Percentiles rank a stretch among this genome's conserved stretches.
These are phyloP conservation scores for Pichia sp. DNA, from an alignment of 1,139 yeast genomes.

Conservation along the genomic window DNA sequence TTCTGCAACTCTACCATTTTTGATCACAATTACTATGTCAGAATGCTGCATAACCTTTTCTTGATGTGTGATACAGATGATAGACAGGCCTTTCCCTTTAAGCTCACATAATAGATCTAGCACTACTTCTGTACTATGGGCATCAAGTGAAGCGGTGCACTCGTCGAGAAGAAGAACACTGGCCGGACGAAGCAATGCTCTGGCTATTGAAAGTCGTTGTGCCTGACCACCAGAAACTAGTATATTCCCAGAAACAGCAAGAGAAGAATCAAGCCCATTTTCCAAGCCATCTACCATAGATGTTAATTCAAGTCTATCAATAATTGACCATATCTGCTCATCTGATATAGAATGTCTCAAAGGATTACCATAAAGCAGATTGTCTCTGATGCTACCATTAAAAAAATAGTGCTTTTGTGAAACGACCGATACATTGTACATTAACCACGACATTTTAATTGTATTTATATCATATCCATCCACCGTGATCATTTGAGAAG, in stretches of 20 bases:
- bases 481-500: slow-evolving; percentile 31
- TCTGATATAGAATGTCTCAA: slow-evolving; percentile 27
- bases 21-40: slow-evolving; percentile 40
- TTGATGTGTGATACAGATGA: slow-evolving; percentile 58
- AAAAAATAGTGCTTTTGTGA: slow-evolving; percentile 65
- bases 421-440: slow-evolving; percentile 57
- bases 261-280: slow-evolving; percentile 49
- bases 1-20: slow-evolving; percentile 43
- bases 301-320: slow-evolving; percentile 38
- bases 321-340: slow-evolving; percentile 33
- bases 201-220: slow-evolving; percentile 69
- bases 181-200: slow-evolving; percentile 65
- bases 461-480: slow-evolving; percentile 41
- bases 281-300: slow-evolving; percentile 52
- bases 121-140: slow-evolving; percentile 44
- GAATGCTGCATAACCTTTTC: slow-evolving; percentile 50
- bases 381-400: slow-evolving; percentile 63
- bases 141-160: slow-evolving; percentile 74
- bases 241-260: slow-evolving; percentile 46
- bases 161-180: slow-evolving; percentile 67
- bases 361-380: slow-evolving; percentile 58
- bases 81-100: slow-evolving; percentile 30
- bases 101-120: slow-evolving; percentile 39
- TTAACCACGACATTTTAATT: slow-evolving; percentile 45
- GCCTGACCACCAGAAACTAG: slow-evolving; percentile 76